Conservation (phyloP, 2,329 filamentous ascomycete species). For the Phyllosticta capitalensis region DNA sequence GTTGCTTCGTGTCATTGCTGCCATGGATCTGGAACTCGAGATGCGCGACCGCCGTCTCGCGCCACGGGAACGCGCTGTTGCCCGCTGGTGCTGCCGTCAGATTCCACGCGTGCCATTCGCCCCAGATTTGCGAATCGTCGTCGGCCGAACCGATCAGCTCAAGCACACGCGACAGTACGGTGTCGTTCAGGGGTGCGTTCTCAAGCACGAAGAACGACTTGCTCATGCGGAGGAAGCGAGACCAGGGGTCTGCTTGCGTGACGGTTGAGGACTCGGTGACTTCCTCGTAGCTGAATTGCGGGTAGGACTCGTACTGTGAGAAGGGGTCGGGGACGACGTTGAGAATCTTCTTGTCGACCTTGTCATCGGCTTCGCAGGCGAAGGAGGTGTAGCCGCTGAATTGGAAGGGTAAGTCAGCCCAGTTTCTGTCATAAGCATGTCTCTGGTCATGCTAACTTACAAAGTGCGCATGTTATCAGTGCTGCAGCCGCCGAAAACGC, state of each 20-base stretch:
- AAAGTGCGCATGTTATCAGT: background rate
- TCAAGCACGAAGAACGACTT: constrained; percentile 15
- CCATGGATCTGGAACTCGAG: constrained; percentile 7
- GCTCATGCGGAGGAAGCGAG: constrained; percentile 9
- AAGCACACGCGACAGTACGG: constrained; percentile 9
- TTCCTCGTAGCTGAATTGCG: constrained; percentile 9
- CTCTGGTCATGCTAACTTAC: background rate
- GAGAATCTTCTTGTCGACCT: constrained; percentile 5
- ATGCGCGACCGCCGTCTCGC: constrained; percentile 11
- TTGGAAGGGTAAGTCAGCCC: background rate
- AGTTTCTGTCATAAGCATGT: background rate
- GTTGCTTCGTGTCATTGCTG: constrained; percentile 8
- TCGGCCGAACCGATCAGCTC: constrained; percentile 8
- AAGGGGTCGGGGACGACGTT: constrained; percentile 8
- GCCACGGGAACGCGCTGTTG: constrained; percentile 13
- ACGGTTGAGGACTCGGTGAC: background rate
- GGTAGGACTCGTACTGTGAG: background rate
- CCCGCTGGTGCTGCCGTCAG: constrained; percentile 1
- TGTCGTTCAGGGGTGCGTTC: constrained; percentile 6
- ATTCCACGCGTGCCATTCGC: constrained; percentile 14
- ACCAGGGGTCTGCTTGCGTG: constrained; percentile 10
- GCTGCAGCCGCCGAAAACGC: background rate
- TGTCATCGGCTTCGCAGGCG: constrained; percentile 12
- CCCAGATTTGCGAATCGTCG: constrained; percentile 11
- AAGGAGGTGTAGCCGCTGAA: constrained; percentile 11